Percentiles rank a stretch among this genome's conserved stretches.
Conservation (phyloP, 495 filamentous ascomycete species). For the Letharia columbiana region DNA sequence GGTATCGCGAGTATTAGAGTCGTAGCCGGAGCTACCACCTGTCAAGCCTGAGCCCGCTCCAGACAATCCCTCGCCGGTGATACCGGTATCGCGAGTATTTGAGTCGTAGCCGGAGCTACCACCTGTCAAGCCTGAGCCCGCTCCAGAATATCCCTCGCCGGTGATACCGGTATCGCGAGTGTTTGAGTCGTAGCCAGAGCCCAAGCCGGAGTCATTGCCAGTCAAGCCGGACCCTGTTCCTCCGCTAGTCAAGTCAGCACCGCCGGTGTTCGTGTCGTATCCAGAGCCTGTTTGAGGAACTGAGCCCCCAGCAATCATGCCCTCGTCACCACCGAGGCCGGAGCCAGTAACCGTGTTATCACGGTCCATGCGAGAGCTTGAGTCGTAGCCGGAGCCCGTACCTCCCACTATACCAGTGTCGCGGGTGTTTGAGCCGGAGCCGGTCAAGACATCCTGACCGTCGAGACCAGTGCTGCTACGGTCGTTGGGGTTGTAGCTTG, state of each 20-base stretch:
- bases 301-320: background rate
- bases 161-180: too few relatives aligned
- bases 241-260: slow-evolving; percentile 34
- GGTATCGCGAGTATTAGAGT: slow-evolving; percentile 2
- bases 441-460: slow-evolving; percentile 1
- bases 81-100: slow-evolving; percentile 7
- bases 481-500: slow-evolving; percentile 14
- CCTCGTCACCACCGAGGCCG: background rate
- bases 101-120: slow-evolving; percentile 1
- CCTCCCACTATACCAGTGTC: background rate
- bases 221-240: slow-evolving; percentile 13
- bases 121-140: slow-evolving; percentile 20
- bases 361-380: background rate
- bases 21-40: background rate
- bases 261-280: slow-evolving; percentile 17
- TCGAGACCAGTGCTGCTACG: background rate
- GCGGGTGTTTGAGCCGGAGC: background rate
- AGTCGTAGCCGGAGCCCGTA: slow-evolving; percentile 3
- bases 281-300: slow-evolving; percentile 10
- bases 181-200: slow-evolving; percentile 14
- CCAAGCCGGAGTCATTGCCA: slow-evolving; percentile 16
- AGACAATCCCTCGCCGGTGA: background rate
- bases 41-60: slow-evolving; percentile 8
- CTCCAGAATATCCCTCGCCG: too few relatives aligned
- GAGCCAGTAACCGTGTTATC: slow-evolving; percentile 5